Evolutionary conservation across 768 basidiomycete genomes (phyloP).

Genomic region (Lentinus tigrinus): DNA sequence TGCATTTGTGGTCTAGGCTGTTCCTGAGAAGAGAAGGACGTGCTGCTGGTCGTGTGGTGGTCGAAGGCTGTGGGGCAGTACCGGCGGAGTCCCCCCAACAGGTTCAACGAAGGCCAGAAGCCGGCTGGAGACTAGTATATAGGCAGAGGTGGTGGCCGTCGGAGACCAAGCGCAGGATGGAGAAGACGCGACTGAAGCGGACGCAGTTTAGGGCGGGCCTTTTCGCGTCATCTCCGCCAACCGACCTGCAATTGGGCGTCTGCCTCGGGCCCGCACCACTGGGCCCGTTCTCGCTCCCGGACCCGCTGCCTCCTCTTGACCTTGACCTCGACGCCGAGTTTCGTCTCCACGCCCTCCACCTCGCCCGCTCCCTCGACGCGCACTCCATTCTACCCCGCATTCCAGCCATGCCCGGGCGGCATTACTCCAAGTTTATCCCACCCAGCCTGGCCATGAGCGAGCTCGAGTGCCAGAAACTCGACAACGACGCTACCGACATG

Average conservation of each 20-base stretch:
- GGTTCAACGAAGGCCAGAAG: neutral
- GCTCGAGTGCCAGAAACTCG: slow-evolving; percentile 75
- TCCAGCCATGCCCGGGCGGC: slow-evolving; percentile 18
- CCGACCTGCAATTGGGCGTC: neutral
- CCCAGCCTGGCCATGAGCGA: slow-evolving; percentile 73
- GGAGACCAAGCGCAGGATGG: neutral
- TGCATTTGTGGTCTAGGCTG: neutral
- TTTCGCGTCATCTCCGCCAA: slow-evolving; percentile 19
- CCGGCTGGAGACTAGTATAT: neutral
- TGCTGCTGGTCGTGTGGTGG: neutral
- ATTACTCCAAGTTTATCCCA: slow-evolving; percentile 64
- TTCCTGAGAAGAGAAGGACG: neutral
- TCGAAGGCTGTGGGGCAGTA: neutral
- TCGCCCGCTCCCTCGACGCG: neutral
- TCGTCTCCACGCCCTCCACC: neutral
- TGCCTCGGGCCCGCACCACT: slow-evolving; percentile 1
- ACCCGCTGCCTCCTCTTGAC: neutral
- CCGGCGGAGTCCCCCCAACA: too few species aligned
- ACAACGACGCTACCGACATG: slow-evolving; percentile 73
- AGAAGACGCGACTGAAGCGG: neutral
- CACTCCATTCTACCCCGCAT: neutral
- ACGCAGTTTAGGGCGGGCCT: slow-evolving; percentile 17
- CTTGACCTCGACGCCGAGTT: neutral
- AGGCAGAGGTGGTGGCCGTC: neutral
- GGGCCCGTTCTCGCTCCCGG: neutral